Evolutionary conservation across 139 green algal species (phyloP), one percentile per base, ranked within the genome.

Genomic region (Picochlorum sp.): DNA sequence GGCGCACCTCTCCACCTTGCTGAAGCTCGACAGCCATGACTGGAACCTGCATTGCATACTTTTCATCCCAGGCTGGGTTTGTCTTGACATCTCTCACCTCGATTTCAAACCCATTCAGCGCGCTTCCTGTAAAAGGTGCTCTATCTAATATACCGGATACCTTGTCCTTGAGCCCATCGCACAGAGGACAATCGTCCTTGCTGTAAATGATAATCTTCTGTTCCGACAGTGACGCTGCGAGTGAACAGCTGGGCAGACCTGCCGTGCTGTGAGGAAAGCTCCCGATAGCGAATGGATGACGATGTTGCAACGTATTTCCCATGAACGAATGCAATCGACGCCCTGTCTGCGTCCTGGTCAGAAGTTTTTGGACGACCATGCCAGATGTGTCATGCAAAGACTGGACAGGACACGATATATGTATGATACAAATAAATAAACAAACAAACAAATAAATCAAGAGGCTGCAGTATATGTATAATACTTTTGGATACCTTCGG

Each of bases 181-280:
- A 86, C 6, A 86, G 66, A 16, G 71, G 72, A 58, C 80, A 86
- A 1, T 75, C 78, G 6, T 70, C 62, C 50, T 85, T 86, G 60
- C 65, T 86, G 72, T 86, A 86, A 4, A 86, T n/a, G 9, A 82
- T 47, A 9, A 86, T 26, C 16, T 26, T 21, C n/a, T 54, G 16
- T 13, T 54, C 47, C n/a, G 47, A 54, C 16, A 20, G n/a, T 26
- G 13, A 54, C 34, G 9, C 47, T 54, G n/a, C 47, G 15, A 54
- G n/a, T 24, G n/a, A 54, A 26, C n/a, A 26, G 16, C 24, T 20
- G n/a, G 18, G 18, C 3, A 26, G 47, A 26, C 47, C 4, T 4
- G 6, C 11, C n/a, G 0, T 54, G 6, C 8, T 41, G 34, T 8
- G 34, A 11, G 8, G 2, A 41, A 41, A 41, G 8, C 8, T 41